Percentiles rank a stretch among this genome's conserved stretches.
Evolutionary conservation across 2,329 filamentous ascomycete species (phyloP).

Genomic region (Xylaria sp.): DNA sequence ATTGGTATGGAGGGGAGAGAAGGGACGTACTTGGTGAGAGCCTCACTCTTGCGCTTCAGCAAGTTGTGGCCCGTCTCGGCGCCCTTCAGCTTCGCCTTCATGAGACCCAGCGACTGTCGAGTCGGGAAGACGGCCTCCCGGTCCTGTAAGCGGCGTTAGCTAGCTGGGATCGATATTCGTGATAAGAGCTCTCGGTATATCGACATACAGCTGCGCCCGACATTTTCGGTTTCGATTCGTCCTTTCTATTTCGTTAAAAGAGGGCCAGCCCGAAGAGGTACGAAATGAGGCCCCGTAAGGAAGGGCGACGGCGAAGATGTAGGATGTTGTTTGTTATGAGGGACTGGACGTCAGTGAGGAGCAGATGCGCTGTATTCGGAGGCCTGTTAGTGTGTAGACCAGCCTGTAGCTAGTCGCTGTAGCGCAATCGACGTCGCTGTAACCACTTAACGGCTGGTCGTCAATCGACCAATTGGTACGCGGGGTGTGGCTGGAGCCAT

Average conservation of each 20-base stretch:
- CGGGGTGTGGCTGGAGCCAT: not conserved
- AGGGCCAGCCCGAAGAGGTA: not conserved
- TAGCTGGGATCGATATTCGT: slow-evolving; percentile 2
- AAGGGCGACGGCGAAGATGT: not conserved
- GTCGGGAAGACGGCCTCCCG: slow-evolving; percentile 97
- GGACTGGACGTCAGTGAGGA: too few relatives aligned
- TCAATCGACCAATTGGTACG: not conserved
- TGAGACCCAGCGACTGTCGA: slow-evolving; percentile 89
- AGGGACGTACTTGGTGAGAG: slow-evolving; percentile 77
- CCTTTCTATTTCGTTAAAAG: not conserved
- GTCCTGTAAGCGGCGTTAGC: slow-evolving; percentile 51
- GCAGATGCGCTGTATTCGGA: not conserved
- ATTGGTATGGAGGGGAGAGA: not conserved
- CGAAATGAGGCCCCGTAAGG: not conserved
- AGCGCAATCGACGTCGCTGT: not conserved
- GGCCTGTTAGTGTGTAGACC: not conserved
- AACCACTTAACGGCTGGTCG: not conserved
- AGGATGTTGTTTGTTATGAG: not conserved
- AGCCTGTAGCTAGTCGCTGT: not conserved
- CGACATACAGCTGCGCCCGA: slow-evolving; percentile 48
- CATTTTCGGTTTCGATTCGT: slow-evolving; percentile 36
- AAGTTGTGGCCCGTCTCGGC: slow-evolving; percentile 88
- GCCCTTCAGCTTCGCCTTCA: slow-evolving; percentile 97
- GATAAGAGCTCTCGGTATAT: not conserved
- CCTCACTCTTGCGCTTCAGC: slow-evolving; percentile 96